Evolutionary conservation across 2,329 filamentous ascomycete species (phyloP).

Genomic region (Incumbomyces lentus): DNA sequence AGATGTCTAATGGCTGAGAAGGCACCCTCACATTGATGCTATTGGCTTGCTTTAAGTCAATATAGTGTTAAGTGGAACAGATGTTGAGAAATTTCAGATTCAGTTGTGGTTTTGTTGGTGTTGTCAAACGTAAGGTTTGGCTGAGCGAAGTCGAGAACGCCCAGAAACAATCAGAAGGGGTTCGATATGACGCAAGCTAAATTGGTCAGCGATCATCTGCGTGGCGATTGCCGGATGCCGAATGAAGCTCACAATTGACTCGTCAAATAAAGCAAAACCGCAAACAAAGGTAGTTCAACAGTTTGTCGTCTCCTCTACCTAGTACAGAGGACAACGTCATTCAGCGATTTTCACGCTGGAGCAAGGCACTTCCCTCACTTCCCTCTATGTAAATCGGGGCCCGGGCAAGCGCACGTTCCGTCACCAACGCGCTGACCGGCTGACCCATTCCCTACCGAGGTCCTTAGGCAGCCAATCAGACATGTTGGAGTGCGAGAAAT

Average conservation of each 20-base stretch:
- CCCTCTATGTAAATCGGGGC: too few relatives aligned
- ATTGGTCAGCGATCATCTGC: conserved; percentile 3
- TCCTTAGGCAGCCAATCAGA: too few relatives aligned
- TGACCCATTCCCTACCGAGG: too few relatives aligned
- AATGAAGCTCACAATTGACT: neutral
- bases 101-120: neutral
- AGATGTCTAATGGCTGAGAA: neutral
- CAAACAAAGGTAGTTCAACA: too few relatives aligned
- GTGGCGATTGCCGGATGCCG: neutral
- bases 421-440: too few relatives aligned
- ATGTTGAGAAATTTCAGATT: neutral
- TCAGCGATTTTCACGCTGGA: too few relatives aligned
- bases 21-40: neutral
- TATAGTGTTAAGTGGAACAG: neutral
- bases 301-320: too few relatives aligned
- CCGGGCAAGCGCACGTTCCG: too few relatives aligned
- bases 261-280: neutral
- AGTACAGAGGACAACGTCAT: too few relatives aligned
- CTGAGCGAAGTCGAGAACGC: neutral
- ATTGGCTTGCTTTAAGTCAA: neutral
- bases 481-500: too few relatives aligned
- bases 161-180: neutral
- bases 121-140: neutral
- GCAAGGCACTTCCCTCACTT: too few relatives aligned
- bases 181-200: conserved; percentile 1